Percentiles rank a stretch among this genome's conserved stretches.
Conservation (phyloP, 148 eudicot species). For the Heliosperma pusillum region DNA sequence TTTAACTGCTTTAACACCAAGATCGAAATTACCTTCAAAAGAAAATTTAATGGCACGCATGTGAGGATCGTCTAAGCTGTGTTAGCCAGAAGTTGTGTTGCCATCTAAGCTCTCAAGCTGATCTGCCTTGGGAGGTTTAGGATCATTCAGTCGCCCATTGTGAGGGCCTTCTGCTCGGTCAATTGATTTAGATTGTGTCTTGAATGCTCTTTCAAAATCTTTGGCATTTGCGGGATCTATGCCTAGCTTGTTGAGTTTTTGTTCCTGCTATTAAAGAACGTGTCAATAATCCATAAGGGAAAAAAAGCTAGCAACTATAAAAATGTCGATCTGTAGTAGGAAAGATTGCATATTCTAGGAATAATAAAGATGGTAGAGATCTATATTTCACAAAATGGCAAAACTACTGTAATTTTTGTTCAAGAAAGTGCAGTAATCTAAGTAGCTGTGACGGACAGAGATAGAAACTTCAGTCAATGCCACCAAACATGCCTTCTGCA, state of each 20-base stretch:
- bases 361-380: too few species aligned
- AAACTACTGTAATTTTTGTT: too few species aligned
- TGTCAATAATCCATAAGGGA: background rate
- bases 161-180: slow-evolving; percentile 41
- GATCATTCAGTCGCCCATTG: slow-evolving; percentile 33
- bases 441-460: too few species aligned
- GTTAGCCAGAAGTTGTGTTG: slow-evolving; percentile 25
- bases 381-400: too few species aligned
- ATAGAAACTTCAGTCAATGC: too few species aligned
- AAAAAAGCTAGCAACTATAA: background rate
- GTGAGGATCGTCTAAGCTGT: background rate
- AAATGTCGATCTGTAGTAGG: background rate
- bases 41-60: background rate
- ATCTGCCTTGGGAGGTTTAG: slow-evolving; percentile 42
- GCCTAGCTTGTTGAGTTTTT: slow-evolving; percentile 59
- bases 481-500: too few species aligned
- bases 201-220: slow-evolving; percentile 82
- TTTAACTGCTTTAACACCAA: slow-evolving; percentile 17
- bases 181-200: slow-evolving; percentile 42
- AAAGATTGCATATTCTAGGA: too few species aligned
- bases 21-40: slow-evolving; percentile 6
- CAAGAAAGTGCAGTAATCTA: too few species aligned
- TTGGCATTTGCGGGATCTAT: slow-evolving; percentile 76
- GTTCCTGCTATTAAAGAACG: slow-evolving; percentile 46
- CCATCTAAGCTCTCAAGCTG: slow-evolving; percentile 31